Conservation (phyloP, 441 rosid genomes). For the Erodium moschatum region DNA sequence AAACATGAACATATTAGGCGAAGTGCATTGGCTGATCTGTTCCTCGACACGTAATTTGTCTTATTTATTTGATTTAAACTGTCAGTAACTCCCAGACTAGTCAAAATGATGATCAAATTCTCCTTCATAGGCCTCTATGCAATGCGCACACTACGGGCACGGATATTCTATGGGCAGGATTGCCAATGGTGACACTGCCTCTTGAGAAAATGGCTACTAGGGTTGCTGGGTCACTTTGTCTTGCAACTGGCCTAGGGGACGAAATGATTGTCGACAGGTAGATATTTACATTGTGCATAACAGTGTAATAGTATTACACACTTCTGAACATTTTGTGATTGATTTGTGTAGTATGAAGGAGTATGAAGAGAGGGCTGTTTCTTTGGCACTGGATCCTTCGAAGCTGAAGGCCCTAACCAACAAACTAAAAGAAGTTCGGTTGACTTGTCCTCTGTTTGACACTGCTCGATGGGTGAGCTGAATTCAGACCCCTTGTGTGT, state of each 20-base stretch:
- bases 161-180: conserved; percentile 95
- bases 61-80: background rate
- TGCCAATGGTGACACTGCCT: conserved; percentile 89
- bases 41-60: conserved; percentile 68
- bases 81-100: too few species aligned
- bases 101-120: background rate
- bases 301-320: too few species aligned
- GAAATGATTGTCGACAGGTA: conserved; percentile 95
- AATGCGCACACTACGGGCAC: conserved; percentile 99
- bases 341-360: conserved; percentile 57
- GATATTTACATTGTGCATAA: too few species aligned
- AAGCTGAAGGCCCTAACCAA: conserved; percentile 66
- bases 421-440: conserved; percentile 58
- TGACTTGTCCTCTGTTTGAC: conserved; percentile 84
- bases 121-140: conserved; percentile 71
- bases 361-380: conserved; percentile 84
- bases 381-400: conserved; percentile 58
- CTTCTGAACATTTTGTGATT: too few species aligned
- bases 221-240: conserved; percentile 96
- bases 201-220: conserved; percentile 98
- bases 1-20: conserved; percentile 89
- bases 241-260: conserved; percentile 91
- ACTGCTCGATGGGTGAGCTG: conserved; percentile 81
- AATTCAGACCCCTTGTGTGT: background rate
- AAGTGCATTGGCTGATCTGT: conserved; percentile 90